Conservation (phyloP, 352 stramenopile genomes). For the Phytopythium sindhum region DNA sequence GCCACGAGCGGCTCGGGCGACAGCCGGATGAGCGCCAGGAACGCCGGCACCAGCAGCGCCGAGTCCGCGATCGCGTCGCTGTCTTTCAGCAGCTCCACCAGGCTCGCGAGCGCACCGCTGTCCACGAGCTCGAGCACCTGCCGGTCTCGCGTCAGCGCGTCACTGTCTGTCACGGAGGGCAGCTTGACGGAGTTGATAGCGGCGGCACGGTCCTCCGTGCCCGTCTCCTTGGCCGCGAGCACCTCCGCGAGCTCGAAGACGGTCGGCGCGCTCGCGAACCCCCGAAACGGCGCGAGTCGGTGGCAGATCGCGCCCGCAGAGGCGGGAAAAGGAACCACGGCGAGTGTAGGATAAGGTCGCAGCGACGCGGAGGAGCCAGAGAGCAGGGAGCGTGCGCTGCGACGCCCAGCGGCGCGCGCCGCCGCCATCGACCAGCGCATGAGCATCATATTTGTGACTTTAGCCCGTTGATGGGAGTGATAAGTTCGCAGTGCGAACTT, state of each 20-base stretch:
- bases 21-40: slow-evolving; percentile 61
- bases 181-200: slow-evolving; percentile 34
- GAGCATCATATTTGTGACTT: neutral
- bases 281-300: too few species aligned
- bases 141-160: slow-evolving; percentile 22
- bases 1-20: slow-evolving; percentile 43
- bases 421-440: slow-evolving; percentile 2
- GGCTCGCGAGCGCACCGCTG: slow-evolving; percentile 37
- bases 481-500: neutral
- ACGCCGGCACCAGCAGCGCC: slow-evolving; percentile 55
- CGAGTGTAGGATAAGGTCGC: neutral
- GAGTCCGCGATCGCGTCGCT: slow-evolving; percentile 41
- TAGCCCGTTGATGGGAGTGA: neutral
- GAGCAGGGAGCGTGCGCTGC: neutral
- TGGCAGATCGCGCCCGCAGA: neutral
- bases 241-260: slow-evolving; percentile 25
- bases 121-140: slow-evolving; percentile 55
- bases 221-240: slow-evolving; percentile 34
- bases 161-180: slow-evolving; percentile 17
- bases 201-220: slow-evolving; percentile 24
- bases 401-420: neutral
- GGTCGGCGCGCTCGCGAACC: neutral
- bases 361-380: neutral
- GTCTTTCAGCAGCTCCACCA: slow-evolving; percentile 51
- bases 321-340: neutral